Conservation (phyloP, 345 rosid species). For the rapeseed (Brassica napus) region Da-Ae NC_063452.1:54170501-54171000, state of each 20-base stretch:
- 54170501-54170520: neutral
- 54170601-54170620: conserved; percentile 31
- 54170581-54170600: conserved; percentile 19
- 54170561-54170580: conserved; percentile 13
- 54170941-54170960: neutral
- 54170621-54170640: neutral
- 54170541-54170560: conserved; percentile 12
- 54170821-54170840: neutral
- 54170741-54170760: neutral
- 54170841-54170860: neutral
- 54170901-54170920: neutral
- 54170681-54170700: neutral
- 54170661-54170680: conserved; percentile 16
- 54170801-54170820: neutral
- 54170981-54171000: neutral
- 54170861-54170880: neutral
- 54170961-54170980: neutral
- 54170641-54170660: conserved; percentile 27
- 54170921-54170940: neutral
- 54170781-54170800: neutral
- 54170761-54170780: neutral
- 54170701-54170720: neutral
- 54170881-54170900: neutral
- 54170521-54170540: neutral
- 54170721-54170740: neutral